phyloP scores from a whole-genome alignment of 2,329 filamentous ascomycete species.

The Colletotrichum sp. region DNA sequence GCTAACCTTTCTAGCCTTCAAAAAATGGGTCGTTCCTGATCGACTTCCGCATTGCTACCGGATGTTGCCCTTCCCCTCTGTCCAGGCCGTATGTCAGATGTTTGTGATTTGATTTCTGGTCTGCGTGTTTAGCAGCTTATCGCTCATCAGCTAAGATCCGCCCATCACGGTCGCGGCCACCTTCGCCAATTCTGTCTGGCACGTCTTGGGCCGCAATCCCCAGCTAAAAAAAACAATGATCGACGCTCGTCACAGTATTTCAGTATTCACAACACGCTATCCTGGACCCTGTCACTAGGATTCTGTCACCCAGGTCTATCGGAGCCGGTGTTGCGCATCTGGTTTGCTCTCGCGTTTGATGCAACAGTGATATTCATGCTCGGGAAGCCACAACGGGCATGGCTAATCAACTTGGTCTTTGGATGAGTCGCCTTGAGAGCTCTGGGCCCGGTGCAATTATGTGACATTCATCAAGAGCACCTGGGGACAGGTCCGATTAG shows the following conservation, averaged over 20 bases:
- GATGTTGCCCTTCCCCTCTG: not conserved
- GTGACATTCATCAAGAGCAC: not conserved
- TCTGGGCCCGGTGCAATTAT: not conserved
- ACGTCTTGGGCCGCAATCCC: not conserved
- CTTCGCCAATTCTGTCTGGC: not conserved
- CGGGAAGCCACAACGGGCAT: not conserved
- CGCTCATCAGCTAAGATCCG: not conserved
- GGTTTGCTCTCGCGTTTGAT: not conserved
- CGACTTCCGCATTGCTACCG: not conserved
- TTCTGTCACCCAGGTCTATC: not conserved
- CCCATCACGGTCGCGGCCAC: not conserved
- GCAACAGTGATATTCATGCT: slow-evolving; percentile 13
- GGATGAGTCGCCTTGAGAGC: not conserved
- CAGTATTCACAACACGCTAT: not conserved
- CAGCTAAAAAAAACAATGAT: slow-evolving; percentile 10
- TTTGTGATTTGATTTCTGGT: not conserved
- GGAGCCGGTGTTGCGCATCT: not conserved
- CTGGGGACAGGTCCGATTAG: not conserved
- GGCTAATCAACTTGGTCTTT: not conserved
- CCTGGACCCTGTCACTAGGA: slow-evolving; percentile 1
- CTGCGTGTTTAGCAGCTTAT: not conserved
- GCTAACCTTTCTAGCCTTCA: not conserved
- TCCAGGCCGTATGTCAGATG: not conserved
- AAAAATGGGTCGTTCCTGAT: not conserved
- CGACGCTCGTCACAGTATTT: slow-evolving; percentile 8